Evolutionary conservation across 2,329 filamentous ascomycete species (phyloP).

Genomic region (Trichoderma harzianum): DNA sequence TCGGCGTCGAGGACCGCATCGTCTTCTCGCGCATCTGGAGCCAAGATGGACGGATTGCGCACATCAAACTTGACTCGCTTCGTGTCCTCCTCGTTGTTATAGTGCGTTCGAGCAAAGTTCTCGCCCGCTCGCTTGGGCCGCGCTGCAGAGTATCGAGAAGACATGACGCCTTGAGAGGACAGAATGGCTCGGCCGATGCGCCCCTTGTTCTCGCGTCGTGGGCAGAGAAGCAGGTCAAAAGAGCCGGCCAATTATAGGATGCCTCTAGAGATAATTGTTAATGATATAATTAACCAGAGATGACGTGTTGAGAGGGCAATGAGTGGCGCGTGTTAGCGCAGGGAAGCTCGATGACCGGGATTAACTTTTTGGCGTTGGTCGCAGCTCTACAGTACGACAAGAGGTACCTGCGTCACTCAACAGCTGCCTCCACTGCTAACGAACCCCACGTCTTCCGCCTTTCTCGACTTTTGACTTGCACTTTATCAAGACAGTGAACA

Average conservation of each 20-base stretch:
- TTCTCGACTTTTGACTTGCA: constrained; percentile 17
- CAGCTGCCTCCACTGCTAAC: constrained; percentile 29
- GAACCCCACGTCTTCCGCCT: constrained; percentile 22
- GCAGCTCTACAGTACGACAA: constrained; percentile 14
- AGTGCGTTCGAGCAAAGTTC: constrained; percentile 72
- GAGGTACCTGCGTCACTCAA: constrained; percentile 33
- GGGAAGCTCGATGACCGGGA: constrained; percentile 3
- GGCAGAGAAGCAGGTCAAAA: background rate
- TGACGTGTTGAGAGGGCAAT: background rate
- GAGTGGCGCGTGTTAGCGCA: background rate
- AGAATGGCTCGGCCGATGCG: background rate
- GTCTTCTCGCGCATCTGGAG: constrained; percentile 70
- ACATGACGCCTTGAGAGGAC: constrained; percentile 16
- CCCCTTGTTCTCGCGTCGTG: background rate
- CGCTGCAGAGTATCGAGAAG: constrained; percentile 25
- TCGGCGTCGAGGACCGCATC: constrained; percentile 81
- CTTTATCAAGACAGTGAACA: background rate
- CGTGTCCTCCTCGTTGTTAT: constrained; percentile 48
- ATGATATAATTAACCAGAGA: background rate
- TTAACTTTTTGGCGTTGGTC: constrained; percentile 18
- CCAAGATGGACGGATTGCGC: constrained; percentile 89
- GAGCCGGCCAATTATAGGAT: background rate
- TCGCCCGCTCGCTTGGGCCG: constrained; percentile 82
- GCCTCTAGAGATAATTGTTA: background rate
- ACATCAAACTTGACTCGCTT: constrained; percentile 92